A percentile compares a stretch with the other conserved stretches of the same genome.
Evolutionary conservation across 345 rosid genomes (phyloP).

Genomic region (Bruguiera parviflora): DNA sequence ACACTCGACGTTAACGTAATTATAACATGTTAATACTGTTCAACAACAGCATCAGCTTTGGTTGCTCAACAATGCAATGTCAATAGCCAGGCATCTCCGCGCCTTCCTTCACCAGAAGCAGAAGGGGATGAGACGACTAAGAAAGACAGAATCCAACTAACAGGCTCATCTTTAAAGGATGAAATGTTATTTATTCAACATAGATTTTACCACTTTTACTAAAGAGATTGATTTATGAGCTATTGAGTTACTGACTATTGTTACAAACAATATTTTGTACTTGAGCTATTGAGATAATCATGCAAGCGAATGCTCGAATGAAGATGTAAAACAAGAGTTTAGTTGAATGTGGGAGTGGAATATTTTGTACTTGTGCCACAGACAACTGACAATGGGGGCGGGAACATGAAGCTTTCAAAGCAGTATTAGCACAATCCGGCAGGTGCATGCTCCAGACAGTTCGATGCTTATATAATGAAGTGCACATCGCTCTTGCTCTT

Average conservation of each 20-base stretch:
- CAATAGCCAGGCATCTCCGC: conserved; percentile 20
- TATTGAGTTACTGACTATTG: too few relatives aligned
- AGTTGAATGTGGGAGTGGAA: neutral
- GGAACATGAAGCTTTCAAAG: conserved; percentile 1
- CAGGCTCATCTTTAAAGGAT: neutral
- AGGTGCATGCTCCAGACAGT: too few relatives aligned
- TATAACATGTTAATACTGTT: conserved; percentile 35
- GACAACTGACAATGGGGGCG: neutral
- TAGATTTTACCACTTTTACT: too few relatives aligned
- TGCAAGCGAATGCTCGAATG: too few relatives aligned
- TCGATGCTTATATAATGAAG: too few relatives aligned
- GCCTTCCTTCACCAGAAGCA: conserved; percentile 16
- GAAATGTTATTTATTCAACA: too few relatives aligned
- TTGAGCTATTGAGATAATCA: too few relatives aligned
- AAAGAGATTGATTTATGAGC: too few relatives aligned
- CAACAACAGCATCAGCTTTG: conserved; percentile 47
- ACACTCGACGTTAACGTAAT: conserved; percentile 5
- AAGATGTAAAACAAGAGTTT: neutral
- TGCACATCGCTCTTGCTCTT: too few relatives aligned
- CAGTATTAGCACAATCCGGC: too few relatives aligned
- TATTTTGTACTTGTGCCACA: neutral
- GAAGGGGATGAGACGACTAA: conserved; percentile 18
- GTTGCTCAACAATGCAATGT: conserved; percentile 42
- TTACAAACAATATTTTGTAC: too few relatives aligned
- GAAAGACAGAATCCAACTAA: conserved; percentile 28